Conservation (phyloP, 345 rosid genomes). For the Syzygium aqueum region DNA sequence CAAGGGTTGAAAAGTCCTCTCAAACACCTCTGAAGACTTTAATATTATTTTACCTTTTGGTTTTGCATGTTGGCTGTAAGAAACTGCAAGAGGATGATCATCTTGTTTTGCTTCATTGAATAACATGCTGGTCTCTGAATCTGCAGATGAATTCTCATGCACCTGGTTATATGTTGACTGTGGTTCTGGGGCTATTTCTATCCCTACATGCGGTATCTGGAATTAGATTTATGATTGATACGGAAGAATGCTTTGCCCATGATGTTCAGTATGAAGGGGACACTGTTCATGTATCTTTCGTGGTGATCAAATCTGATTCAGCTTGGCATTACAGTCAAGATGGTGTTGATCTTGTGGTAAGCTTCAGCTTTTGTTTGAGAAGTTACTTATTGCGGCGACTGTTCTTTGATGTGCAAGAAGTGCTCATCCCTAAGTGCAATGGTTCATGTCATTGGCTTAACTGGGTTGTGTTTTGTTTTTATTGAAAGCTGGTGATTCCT, state of each 20-base stretch:
- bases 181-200: conserved; percentile 24
- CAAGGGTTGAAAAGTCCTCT: background rate
- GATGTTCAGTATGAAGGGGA: conserved; percentile 60
- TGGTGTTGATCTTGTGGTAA: conserved; percentile 69
- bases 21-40: background rate
- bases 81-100: background rate
- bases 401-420: background rate
- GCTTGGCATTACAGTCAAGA: conserved; percentile 49
- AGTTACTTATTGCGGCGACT: background rate
- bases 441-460: background rate
- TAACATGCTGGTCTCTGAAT: background rate
- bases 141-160: conserved; percentile 1
- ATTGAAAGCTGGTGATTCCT: background rate
- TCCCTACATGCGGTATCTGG: conserved; percentile 24
- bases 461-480: background rate
- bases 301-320: conserved; percentile 45
- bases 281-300: conserved; percentile 53
- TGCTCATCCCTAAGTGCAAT: background rate
- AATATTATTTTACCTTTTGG: background rate
- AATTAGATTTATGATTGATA: conserved; percentile 51
- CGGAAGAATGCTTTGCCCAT: conserved; percentile 61
- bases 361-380: background rate
- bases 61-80: background rate
- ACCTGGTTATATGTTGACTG: conserved; percentile 3
- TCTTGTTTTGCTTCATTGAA: background rate